Base-by-base conservation (phyloP, 2,329 filamentous ascomycete species). In the Davidsoniella eucalypti region DNA sequence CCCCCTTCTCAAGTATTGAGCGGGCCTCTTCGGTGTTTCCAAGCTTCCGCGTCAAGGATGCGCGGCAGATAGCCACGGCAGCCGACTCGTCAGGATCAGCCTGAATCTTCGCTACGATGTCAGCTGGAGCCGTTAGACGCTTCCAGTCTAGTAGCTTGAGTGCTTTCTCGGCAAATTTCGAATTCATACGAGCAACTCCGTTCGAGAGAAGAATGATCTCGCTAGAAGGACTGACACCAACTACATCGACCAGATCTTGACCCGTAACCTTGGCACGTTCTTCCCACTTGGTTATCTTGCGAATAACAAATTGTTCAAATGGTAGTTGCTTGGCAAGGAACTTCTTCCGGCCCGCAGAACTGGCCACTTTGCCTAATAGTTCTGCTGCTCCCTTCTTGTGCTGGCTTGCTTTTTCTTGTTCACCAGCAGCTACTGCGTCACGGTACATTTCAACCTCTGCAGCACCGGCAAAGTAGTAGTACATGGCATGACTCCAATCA, bases 171-270 rank as follows among this genome's bases (percentile, higher is more conserved):
- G 94, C 68, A 53, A 90, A 75, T 0, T 67, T 65, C 1, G 65
- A 58, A 2, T 74, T 69, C 85, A 94, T 93, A 50, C 87, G 78
- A 64, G 85, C 90, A 57, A 78, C 79, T 0, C 88, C 90, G 59
- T 86, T 88, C 88, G 88, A 96, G 58, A 96, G 78, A 62, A 90
- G 94, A 10, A 84, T 80, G 83, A 96, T 94, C 67, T 96, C 92
- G 58, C 87, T 77, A 0, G 86, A 69, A 0, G 92, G 92, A 53
- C 80, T 84, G 2, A 85, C 72, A 0, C 87, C 87, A 7, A 93
- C 71, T 0, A 84, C 87, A 57, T 96, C 90, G 1, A 83, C 74
- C 3, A 95, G 69, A 44, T 81, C 75, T 29, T 86, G 65, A 2
- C 73, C 69, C 63, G 80, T 75, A 43, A 74, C 69, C 59, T 80